phyloP scores from a whole-genome alignment of 345 rosid genomes.

The Cardamine resedifolia region DNA sequence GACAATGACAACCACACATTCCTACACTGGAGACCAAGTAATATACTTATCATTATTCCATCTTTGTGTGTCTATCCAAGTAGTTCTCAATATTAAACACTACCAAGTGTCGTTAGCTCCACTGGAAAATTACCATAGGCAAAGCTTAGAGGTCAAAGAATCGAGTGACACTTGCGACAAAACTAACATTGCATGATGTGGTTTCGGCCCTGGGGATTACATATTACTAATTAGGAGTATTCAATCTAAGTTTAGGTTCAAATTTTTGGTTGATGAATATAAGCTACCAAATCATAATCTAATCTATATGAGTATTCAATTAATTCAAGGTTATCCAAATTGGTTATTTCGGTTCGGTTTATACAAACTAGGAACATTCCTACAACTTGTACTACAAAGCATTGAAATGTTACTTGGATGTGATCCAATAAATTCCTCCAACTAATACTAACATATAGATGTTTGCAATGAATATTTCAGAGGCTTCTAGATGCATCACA shows the following conservation, averaged over 20 bases:
- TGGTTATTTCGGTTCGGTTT: not conserved
- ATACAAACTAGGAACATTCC: not conserved
- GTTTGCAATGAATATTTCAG: constrained; percentile 43
- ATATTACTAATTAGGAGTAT: not conserved
- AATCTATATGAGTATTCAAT: not conserved
- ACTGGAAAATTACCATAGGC: no score
- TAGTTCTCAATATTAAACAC: no score
- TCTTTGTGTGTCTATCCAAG: no score
- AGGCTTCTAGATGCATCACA: constrained; percentile 98
- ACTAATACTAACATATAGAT: not conserved
- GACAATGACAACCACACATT: constrained; percentile 98
- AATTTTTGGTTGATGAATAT: not conserved
- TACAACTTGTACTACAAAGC: not conserved
- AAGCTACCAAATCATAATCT: not conserved
- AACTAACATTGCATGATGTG: no score
- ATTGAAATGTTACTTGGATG: not conserved
- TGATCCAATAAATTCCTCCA: not conserved
- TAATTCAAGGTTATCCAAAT: not conserved
- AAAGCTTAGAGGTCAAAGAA: no score
- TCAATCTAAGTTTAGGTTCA: not conserved
- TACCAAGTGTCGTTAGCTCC: no score
- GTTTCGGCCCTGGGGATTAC: no score
- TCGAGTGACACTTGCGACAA: no score
- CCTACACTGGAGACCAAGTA: constrained; percentile 99
- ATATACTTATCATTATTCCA: not conserved